These are phyloP conservation scores for Candida sp. DNA, from an alignment of 1,139 yeast species.

Conservation along the genomic window DNA sequence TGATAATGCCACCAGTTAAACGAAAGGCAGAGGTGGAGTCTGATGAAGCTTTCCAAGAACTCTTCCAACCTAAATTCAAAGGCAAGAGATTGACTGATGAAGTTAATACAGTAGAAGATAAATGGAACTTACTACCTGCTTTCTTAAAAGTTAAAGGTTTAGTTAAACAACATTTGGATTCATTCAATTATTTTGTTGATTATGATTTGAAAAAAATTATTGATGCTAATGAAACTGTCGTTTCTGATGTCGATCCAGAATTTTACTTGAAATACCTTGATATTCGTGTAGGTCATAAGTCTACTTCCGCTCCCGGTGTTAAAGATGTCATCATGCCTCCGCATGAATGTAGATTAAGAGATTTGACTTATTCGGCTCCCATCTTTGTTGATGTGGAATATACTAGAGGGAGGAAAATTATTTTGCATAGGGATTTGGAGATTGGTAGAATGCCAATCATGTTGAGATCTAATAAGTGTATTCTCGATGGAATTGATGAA, in stretches of 20 bases:
- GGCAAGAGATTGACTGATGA: conserved; percentile 88
- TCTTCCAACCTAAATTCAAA: conserved; percentile 75
- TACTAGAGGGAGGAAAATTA: conserved; percentile 90
- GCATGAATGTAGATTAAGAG: conserved; percentile 95
- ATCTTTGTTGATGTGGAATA: conserved; percentile 96
- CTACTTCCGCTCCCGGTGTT: conserved; percentile 46
- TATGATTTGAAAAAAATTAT: conserved; percentile 90
- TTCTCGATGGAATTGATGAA: conserved; percentile 74
- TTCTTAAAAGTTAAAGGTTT: conserved; percentile 93
- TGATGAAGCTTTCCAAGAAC: conserved; percentile 66
- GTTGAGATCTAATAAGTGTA: conserved; percentile 92
- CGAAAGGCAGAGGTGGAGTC: conserved; percentile 16
- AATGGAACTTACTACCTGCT: conserved; percentile 96
- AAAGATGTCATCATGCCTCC: conserved; percentile 78
- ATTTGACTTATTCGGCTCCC: conserved; percentile 94
- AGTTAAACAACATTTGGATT: conserved; percentile 95
- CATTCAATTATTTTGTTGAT: conserved; percentile 94
- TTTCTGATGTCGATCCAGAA: conserved; percentile 96
- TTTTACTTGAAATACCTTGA: conserved; percentile 90
- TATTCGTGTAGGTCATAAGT: conserved; percentile 80
- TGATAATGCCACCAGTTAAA: conserved; percentile 12
- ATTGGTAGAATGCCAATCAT: conserved; percentile 98
- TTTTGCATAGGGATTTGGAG: conserved; percentile 85
- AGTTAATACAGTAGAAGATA: conserved; percentile 88
- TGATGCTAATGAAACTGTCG: conserved; percentile 81